Conservation (phyloP, 768 basidiomycete species). For the Mycena kentingensis region DNA sequence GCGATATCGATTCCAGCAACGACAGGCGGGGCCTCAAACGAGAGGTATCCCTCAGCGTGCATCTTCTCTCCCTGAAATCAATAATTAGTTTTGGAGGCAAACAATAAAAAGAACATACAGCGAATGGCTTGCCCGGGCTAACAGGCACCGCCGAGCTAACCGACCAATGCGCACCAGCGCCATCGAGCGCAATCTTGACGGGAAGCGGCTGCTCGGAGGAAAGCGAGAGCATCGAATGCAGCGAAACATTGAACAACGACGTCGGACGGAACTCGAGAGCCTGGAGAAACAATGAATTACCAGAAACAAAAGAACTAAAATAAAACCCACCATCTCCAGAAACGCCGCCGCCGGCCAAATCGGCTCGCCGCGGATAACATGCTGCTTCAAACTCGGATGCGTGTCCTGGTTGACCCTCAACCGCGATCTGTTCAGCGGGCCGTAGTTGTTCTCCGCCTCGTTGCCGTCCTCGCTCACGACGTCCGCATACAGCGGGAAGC, state of each 20-base stretch:
- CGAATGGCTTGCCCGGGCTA: neutral
- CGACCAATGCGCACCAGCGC: neutral
- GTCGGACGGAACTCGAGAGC: constrained; percentile 36
- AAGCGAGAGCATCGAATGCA: constrained; percentile 4
- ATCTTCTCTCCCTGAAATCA: neutral
- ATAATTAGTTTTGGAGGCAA: neutral
- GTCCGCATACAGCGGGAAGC: constrained; percentile 24
- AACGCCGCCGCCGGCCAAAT: constrained; percentile 51
- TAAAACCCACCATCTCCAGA: constrained; percentile 37
- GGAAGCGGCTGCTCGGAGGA: constrained; percentile 1
- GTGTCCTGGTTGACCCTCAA: constrained; percentile 24
- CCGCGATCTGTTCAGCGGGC: constrained; percentile 15
- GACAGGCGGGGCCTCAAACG: neutral
- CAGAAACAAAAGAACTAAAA: neutral
- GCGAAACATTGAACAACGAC: constrained; percentile 1
- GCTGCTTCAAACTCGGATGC: constrained; percentile 44
- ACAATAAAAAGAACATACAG: neutral
- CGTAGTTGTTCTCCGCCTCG: constrained; percentile 19
- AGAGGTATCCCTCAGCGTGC: neutral
- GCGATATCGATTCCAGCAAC: neutral
- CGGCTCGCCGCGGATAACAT: constrained; percentile 45
- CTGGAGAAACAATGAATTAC: constrained; percentile 28
- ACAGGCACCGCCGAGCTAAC: neutral
- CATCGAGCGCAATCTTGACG: constrained; percentile 3
- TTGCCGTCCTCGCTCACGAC: neutral